phyloP scores from a whole-genome alignment of 805 yeast genomes.

The Tetrapisispora fleetii region DNA sequence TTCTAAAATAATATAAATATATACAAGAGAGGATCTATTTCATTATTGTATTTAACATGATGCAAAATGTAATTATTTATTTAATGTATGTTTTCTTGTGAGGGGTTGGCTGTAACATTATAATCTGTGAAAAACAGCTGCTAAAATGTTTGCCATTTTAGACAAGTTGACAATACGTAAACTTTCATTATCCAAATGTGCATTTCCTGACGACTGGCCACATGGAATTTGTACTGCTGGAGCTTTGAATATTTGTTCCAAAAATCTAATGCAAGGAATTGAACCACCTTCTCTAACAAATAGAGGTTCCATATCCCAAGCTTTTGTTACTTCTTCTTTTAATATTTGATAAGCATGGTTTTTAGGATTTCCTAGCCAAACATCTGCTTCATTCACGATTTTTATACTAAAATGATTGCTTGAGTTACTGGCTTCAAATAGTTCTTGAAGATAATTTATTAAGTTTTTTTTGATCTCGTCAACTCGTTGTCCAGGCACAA shows the following conservation, averaged over 20 bases:
- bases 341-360: conserved; percentile 66
- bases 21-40: too few species aligned
- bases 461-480: conserved; percentile 45
- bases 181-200: conserved; percentile 84
- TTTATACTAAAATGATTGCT: conserved; percentile 52
- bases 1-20: too few species aligned
- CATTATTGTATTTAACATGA: too few species aligned
- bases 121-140: conserved; percentile 40
- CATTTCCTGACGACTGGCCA: conserved; percentile 91
- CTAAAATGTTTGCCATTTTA: conserved; percentile 57
- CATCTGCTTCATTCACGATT: conserved; percentile 80
- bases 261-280: conserved; percentile 76
- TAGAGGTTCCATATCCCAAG: conserved; percentile 77
- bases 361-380: conserved; percentile 86
- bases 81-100: neutral
- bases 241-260: conserved; percentile 75
- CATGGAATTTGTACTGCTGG: conserved; percentile 95
- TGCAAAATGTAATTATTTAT: too few species aligned
- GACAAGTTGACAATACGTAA: conserved; percentile 68
- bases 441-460: conserved; percentile 34
- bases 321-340: conserved; percentile 46
- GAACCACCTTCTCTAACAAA: conserved; percentile 95
- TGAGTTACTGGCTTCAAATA: conserved; percentile 44
- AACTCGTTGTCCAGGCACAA: conserved; percentile 81
- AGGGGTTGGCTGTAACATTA: conserved; percentile 2